Evolutionary conservation across 139 green algal genomes (phyloP), one percentile per base, ranked within the genome.

Genomic region (Micractinium sp.): DNA sequence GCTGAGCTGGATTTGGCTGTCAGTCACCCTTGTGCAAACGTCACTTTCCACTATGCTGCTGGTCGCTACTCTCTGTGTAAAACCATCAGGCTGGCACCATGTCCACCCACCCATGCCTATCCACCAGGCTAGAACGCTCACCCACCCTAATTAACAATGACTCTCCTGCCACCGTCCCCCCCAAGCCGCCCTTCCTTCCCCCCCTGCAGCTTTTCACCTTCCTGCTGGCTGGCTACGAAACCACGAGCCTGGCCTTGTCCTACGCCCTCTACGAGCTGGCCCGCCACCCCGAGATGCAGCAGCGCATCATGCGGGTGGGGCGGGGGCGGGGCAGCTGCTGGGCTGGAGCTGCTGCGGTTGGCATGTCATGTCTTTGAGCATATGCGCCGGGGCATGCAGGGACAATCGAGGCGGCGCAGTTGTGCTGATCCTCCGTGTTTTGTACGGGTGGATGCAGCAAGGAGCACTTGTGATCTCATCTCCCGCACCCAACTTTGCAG

Each of bases 191-290:
- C n/a, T 56, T 13, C 75, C 36, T n/a, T 16, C 19, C 35, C 4
- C 0, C 75, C 36, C 38, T 76, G 25, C 92, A 94, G 84, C 87
- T 88, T 7, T 93, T 93, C 84, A 91, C 87, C 67, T 90, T 94
- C 39, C 87, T 94, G 35, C 79, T 95, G 77, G 92, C 92, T 18
- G 92, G 92, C 36, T 93, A 94, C 82, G 92, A 95, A 74, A 95
- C 92, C 25, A 95, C 91, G 38, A 90, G 85, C 84, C 91, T 92
- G 47, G 91, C 89, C 56, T 76, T 95, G 4, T 82, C 82, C 5
- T 93, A 89, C 39, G 76, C 90, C 0, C 80, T 95, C 9, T 94
- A 93, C 90, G 84, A 88, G 69, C 60, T 95, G 29, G 81, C 92
- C 0, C 35, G 83, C 2, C 82, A 93, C 80, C 88, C 88, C 0